phyloP scores from a whole-genome alignment of 495 filamentous ascomycete species.

The Penicillium cataractarum region DNA sequence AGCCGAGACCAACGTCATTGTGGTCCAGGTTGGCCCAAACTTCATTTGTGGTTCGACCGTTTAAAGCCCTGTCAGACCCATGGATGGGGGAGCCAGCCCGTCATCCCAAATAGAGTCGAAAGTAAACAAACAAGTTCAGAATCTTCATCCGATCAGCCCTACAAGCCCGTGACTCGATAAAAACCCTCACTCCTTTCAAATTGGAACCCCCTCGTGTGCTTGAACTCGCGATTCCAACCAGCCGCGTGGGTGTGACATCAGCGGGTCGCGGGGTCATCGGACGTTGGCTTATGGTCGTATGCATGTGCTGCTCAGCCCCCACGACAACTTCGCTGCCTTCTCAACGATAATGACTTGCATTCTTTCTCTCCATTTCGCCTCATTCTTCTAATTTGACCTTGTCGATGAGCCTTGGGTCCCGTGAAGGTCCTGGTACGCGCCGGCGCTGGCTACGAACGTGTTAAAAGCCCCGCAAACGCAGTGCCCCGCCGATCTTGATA shows the following conservation, averaged over 20 bases:
- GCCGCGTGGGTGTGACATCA: slow-evolving; percentile 28
- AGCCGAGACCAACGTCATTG: slow-evolving; percentile 4
- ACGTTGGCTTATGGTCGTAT: slow-evolving; percentile 11
- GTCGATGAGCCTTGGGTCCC: not conserved
- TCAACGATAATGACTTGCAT: not conserved
- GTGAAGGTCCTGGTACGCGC: not conserved
- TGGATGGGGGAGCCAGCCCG: not conserved
- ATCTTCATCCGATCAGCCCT: not conserved
- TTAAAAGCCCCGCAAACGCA: slow-evolving; percentile 13
- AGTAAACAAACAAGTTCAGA: slow-evolving; percentile 6
- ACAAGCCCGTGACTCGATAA: not conserved
- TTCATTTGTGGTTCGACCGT: slow-evolving; percentile 1
- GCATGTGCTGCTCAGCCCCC: slow-evolving; percentile 16
- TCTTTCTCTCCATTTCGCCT: not conserved
- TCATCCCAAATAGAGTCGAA: not conserved
- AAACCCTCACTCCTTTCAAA: not conserved
- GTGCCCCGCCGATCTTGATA: slow-evolving; percentile 6
- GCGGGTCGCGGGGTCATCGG: slow-evolving; percentile 26
- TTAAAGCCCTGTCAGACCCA: not conserved
- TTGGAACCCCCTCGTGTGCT: not conserved
- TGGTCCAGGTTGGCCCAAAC: not conserved
- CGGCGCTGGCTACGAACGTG: slow-evolving; percentile 11
- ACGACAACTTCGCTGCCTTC: slow-evolving; percentile 1
- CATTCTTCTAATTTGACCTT: not conserved
- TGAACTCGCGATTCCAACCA: too few species aligned